Conservation (phyloP, 2,329 filamentous ascomycete species). For the Falciphora oryzae region DNA sequence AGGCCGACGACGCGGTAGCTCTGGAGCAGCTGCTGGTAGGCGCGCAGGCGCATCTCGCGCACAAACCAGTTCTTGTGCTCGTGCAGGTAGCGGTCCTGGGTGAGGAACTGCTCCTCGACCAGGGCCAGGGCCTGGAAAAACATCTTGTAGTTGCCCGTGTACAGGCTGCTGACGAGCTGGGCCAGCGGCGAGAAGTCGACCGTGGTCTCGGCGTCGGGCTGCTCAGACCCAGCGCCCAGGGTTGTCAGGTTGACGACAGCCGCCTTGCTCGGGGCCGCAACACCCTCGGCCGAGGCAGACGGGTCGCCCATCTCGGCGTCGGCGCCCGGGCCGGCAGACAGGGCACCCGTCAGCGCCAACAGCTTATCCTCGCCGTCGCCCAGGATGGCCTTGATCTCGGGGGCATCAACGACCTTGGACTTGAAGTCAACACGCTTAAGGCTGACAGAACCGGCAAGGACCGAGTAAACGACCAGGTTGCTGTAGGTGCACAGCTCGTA, state of each 20-base stretch:
- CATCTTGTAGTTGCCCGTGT: constrained; percentile 86
- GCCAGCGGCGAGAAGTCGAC: constrained; percentile 88
- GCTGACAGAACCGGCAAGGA: constrained; percentile 88
- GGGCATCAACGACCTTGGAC: constrained; percentile 95
- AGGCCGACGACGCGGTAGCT: constrained; percentile 97
- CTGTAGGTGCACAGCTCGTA: constrained; percentile 98
- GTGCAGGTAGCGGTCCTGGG: constrained; percentile 87
- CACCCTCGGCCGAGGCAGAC: constrained; percentile 30
- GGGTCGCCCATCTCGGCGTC: constrained; percentile 69
- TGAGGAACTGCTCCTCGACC: constrained; percentile 91
- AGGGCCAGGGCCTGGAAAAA: constrained; percentile 88
- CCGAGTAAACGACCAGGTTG: constrained; percentile 88
- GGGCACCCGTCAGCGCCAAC: constrained; percentile 70
- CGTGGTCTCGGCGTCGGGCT: constrained; percentile 71
- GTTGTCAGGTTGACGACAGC: constrained; percentile 84
- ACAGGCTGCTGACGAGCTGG: constrained; percentile 83
- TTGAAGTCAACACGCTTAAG: constrained; percentile 98
- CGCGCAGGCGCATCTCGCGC: constrained; percentile 93
- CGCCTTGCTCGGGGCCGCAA: constrained; percentile 18
- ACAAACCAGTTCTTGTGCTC: constrained; percentile 98
- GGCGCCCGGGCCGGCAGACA: constrained; percentile 74
- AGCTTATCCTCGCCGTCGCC: constrained; percentile 86
- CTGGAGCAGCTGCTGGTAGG: constrained; percentile 94
- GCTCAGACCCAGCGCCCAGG: constrained; percentile 62
- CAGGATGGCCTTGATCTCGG: constrained; percentile 95